Conservation (phyloP, 2,329 filamentous ascomycete genomes). For the Colletotrichum sp. region DNA sequence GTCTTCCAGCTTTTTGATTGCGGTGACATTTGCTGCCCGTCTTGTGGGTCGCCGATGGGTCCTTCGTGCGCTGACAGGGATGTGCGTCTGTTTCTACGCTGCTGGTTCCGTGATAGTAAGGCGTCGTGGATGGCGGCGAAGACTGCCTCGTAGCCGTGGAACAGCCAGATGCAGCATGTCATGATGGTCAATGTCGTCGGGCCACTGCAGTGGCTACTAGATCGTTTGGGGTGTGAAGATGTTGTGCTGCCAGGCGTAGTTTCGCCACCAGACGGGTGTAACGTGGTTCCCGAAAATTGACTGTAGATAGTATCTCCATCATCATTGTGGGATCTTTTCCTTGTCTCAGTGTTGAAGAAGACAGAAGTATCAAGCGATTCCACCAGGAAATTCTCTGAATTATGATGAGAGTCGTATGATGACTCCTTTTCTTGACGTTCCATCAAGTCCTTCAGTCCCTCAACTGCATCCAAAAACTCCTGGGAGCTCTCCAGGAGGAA, state of each 20-base stretch:
- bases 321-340: fast-evolving
- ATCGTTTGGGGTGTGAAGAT: neutral
- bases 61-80: neutral
- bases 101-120: neutral
- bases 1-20: neutral
- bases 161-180: neutral
- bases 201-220: neutral
- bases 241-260: neutral
- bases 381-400: neutral
- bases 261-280: neutral
- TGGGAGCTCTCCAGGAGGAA: neutral
- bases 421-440: neutral
- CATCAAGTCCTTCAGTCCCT: neutral
- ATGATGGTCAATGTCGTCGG: neutral
- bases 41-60: fast-evolving
- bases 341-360: neutral
- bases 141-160: neutral
- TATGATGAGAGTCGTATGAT: neutral
- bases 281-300: neutral
- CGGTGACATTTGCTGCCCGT: fast-evolving
- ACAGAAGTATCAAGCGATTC: neutral
- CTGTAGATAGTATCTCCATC: neutral
- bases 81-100: neutral
- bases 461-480: neutral
- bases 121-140: neutral